phyloP scores from a whole-genome alignment of 2,329 filamentous ascomycete species.

The Balansia obtecta region DNA sequence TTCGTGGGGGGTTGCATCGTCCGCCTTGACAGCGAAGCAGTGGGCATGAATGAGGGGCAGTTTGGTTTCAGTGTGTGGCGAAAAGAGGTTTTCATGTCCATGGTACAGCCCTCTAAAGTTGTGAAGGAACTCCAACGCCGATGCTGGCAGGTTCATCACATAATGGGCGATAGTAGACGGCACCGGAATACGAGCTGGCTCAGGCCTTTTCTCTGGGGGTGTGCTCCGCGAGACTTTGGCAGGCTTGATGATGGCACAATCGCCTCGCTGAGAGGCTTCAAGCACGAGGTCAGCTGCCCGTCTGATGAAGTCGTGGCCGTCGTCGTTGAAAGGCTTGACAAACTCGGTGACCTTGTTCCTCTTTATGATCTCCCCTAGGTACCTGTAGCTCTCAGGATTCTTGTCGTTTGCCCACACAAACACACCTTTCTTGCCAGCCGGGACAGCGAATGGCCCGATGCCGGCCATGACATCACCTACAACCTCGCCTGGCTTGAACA shows the following conservation, averaged over 20 bases:
- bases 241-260: slow-evolving; percentile 40
- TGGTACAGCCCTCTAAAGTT: slow-evolving; percentile 60
- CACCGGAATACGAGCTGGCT: slow-evolving; percentile 34
- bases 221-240: slow-evolving; percentile 25
- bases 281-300: slow-evolving; percentile 51
- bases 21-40: slow-evolving; percentile 78
- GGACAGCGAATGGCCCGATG: slow-evolving; percentile 88
- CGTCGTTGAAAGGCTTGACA: slow-evolving; percentile 68
- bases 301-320: slow-evolving; percentile 72
- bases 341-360: slow-evolving; percentile 68
- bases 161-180: slow-evolving; percentile 81
- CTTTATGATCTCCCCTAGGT: slow-evolving; percentile 55
- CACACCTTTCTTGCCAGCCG: slow-evolving; percentile 76
- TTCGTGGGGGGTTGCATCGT: slow-evolving; percentile 53
- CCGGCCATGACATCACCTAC: slow-evolving; percentile 97
- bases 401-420: slow-evolving; percentile 97
- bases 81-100: slow-evolving; percentile 54
- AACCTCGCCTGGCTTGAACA: slow-evolving; percentile 74
- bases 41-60: slow-evolving; percentile 87
- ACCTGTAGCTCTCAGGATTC: slow-evolving; percentile 76
- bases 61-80: slow-evolving; percentile 40
- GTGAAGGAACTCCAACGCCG: slow-evolving; percentile 70
- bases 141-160: slow-evolving; percentile 94
- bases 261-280: slow-evolving; percentile 33
- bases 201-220: slow-evolving; percentile 22